Base-by-base conservation (phyloP, 2,329 filamentous ascomycete genomes). In the Taxawa tesnikishii region DNA sequence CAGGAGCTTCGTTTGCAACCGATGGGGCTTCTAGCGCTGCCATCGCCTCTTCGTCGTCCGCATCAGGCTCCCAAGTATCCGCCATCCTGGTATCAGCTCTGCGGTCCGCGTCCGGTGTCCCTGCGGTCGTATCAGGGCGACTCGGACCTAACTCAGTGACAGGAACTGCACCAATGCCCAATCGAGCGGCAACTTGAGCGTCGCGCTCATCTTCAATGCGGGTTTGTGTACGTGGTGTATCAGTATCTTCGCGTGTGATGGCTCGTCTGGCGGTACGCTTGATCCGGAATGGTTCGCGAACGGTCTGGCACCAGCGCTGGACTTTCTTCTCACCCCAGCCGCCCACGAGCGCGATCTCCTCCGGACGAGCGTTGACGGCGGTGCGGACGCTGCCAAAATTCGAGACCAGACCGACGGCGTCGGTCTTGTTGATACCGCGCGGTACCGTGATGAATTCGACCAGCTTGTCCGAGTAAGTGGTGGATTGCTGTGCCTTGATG, bases 281-380 rank as follows among this genome's bases (percentile, higher is more conserved):
- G 4, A 79, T 74, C 36, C 83, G 65, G 46, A 96, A 94, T 1
- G 84, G 83, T 56, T 93, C 85, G 38, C 83, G 73, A 2, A 94
- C 80, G 7, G 81, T 79, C 35, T 66, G 70, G 43, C 71, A 79
- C 88, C 88, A 96, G 36, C 75, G 73, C 55, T 81, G 79, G 14
- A 94, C 84, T 58, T 98, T 98, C 61, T 83, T 85, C 57, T 92
- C 83, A 19, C 90, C 90, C 87, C 87, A 98, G 1, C 90, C 90
- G 17, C 78, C 72, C n/a, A 98, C 75, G 40, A 83, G 63, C 10
- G 76, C 74, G 21, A 98, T 70, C 55, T 93, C 82, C 51, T 96
- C 90, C 0, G 83, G 74, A 27, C 80, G 72, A 2, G 85, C 88
- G 54, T 94, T 94, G 37, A 96, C 67, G 1, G 88, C 88, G 23